phyloP scores from a whole-genome alignment of 345 rosid species.

The Acer campestre region DNA sequence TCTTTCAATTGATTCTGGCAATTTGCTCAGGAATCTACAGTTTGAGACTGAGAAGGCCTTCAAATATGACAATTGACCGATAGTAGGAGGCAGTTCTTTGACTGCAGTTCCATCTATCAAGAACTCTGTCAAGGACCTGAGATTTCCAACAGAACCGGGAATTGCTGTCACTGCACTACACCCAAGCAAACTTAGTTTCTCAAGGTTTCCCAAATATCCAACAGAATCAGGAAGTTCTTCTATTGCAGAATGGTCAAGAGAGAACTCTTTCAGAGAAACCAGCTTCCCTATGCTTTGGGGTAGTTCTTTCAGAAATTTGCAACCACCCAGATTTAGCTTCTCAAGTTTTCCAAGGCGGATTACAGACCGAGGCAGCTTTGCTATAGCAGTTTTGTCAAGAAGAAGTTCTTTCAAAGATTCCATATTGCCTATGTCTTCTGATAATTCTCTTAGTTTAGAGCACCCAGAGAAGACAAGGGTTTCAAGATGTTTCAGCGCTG shows the following conservation, averaged over 20 bases:
- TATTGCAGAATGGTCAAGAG: conserved; percentile 34
- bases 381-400: conserved; percentile 43
- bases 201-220: conserved; percentile 39
- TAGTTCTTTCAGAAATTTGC: conserved; percentile 32
- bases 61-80: conserved; percentile 43
- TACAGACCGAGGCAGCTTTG: conserved; percentile 46
- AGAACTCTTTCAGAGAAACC: conserved; percentile 39
- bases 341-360: conserved; percentile 43
- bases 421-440: conserved; percentile 45
- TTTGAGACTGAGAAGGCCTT: conserved; percentile 25
- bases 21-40: conserved; percentile 29
- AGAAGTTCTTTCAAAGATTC: conserved; percentile 46
- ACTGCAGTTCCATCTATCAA: conserved; percentile 23
- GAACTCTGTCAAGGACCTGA: conserved; percentile 36
- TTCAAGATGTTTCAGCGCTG: conserved; percentile 43
- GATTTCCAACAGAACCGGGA: conserved; percentile 43
- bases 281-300: conserved; percentile 40
- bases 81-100: conserved; percentile 41
- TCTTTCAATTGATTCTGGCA: conserved; percentile 52
- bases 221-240: conserved; percentile 42
- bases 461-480: conserved; percentile 47
- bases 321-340: conserved; percentile 38
- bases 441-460: conserved; percentile 37
- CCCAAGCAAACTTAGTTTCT: conserved; percentile 35
- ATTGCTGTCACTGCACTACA: conserved; percentile 34